Evolutionary conservation across 2,329 filamentous ascomycete genomes (phyloP).

Genomic region (Huntiella omanensis): DNA sequence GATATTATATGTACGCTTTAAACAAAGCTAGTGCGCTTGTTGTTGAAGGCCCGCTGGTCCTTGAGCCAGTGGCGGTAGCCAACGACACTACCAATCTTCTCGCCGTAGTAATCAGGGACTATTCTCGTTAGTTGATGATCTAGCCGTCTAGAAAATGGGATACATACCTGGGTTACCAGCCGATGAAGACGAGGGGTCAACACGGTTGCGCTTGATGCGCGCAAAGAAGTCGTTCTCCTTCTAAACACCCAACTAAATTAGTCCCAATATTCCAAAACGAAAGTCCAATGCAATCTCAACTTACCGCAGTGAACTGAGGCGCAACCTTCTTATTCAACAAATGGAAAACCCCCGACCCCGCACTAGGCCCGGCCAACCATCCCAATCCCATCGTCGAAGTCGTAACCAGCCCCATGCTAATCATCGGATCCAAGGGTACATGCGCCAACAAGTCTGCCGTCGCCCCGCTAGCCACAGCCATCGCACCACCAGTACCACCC

Average conservation of each 20-base stretch:
- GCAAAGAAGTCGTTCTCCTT: constrained; percentile 93
- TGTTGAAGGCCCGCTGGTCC: constrained; percentile 92
- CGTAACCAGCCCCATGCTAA: constrained; percentile 66
- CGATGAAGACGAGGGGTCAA: constrained; percentile 76
- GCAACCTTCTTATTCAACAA: constrained; percentile 46
- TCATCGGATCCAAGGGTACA: constrained; percentile 71
- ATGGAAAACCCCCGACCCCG: constrained; percentile 68
- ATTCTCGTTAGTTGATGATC: background rate
- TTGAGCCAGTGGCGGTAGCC: constrained; percentile 93
- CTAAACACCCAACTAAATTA: constrained; percentile 19
- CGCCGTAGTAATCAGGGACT: constrained; percentile 94
- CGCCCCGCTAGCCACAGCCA: constrained; percentile 50
- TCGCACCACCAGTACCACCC: constrained; percentile 42
- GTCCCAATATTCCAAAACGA: background rate
- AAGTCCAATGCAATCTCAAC: constrained; percentile 16
- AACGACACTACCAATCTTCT: constrained; percentile 86
- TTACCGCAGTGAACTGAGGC: constrained; percentile 49
- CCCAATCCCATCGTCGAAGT: constrained; percentile 60
- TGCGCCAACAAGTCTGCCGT: constrained; percentile 52
- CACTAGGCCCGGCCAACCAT: constrained; percentile 70
- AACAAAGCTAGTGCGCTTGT: constrained; percentile 55
- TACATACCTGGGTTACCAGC: constrained; percentile 59
- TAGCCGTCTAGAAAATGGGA: background rate
- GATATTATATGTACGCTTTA: constrained; percentile 16
- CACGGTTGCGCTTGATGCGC: constrained; percentile 77